Evolutionary conservation across 352 stramenopile genomes (phyloP), one percentile per base, ranked within the genome.

Genomic region (Phytophthora capsici): DNA sequence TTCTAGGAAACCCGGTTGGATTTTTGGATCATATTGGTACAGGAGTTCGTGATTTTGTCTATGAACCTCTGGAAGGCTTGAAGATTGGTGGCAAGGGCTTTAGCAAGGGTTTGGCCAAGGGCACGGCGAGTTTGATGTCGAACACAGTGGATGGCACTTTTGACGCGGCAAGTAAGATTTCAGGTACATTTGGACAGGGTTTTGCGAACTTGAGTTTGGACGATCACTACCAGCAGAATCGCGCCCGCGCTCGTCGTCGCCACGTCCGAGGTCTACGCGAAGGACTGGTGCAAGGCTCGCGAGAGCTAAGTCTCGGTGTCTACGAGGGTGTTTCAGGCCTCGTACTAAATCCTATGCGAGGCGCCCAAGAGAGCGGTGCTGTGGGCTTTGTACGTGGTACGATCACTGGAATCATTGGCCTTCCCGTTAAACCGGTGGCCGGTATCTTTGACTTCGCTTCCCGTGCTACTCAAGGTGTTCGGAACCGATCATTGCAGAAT

Each of bases 31-130:
- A 99, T 62, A 92, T 99, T 65, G 96, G 96, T 38, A 98, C 91
- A 22, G 96, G 95, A 44, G 94, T 99, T 36, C 83, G 93, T 43
- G 93, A 98, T 61, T 98, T 99, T 61, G 97, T 99, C 45, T 98
- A 98, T 66, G 96, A 98, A 66, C 95, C 96, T 16, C 85, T 98
- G 17, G 89, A 98, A 69, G 93, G 93, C 28, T 74, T 98, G 14
- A 95, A 97, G 43, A 86, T 93, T 22, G 89, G 89, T 17, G 87
- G 88, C 7, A 93, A 95, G 58, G 85, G 87, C 10, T 95, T 96
- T 51, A 89, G 89, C 55, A 90, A 91, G 57, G 89, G 89, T 16
- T 61, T 96, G 20, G 89, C 89, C 5, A 96, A 96, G 55, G 89
- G 89, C 22, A 94, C 89, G 12, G 87, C 89, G 12, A 95, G 86